Base-by-base conservation (phyloP, 1,284 basidiomycete species). In the Pseudozyma pruni region DNA sequence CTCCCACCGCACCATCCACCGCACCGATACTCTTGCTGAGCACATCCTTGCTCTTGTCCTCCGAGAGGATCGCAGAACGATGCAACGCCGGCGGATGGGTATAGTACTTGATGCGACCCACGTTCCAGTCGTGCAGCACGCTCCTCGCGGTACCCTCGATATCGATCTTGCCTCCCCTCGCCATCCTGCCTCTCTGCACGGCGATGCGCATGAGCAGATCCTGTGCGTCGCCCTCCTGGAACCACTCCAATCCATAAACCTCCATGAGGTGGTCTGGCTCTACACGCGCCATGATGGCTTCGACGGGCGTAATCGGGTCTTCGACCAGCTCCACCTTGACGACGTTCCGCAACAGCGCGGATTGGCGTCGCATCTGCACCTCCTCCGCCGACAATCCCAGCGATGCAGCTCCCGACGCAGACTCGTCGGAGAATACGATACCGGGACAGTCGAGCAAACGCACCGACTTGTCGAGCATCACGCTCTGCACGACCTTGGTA, bases 391-490 rank as follows among this genome's bases (percentile, higher is more conserved):
- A 83, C 57, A 86, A 85, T 58, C 84, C 68, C 74, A 87, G 87
- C 60, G 84, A 84, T 29, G 86, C 85, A 34, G 78, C 87, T 85
- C 44, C 85, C 0, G 59, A 32, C 4, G 59, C 62, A 0, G 62
- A 63, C 17, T 55, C 61, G 47, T 79, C 77, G 22, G 66, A 48
- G 32, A 81, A 76, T 1, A 98, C 91, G 27, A 98, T 94, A 66
- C 95, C 95, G 0, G 96, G 95, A 46, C 94, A 97, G 84, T 98
- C 96, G 13, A 98, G 86, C 25, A 98, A 90, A 51, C 90, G 89
- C 72, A 98, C 87, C 1, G 93, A 92, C 50, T 94, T 91, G 83
- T 98, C 94, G 2, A 98, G 87, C 74, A 93, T 91, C 3, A 98
- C 86, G 16, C 91, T 91, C 83, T 98, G 95, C n/a, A 97, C 86